These are phyloP conservation scores for Vitis rupestris DNA, from an alignment of 164 flowering plant species.

Conservation along the genomic window DNA sequence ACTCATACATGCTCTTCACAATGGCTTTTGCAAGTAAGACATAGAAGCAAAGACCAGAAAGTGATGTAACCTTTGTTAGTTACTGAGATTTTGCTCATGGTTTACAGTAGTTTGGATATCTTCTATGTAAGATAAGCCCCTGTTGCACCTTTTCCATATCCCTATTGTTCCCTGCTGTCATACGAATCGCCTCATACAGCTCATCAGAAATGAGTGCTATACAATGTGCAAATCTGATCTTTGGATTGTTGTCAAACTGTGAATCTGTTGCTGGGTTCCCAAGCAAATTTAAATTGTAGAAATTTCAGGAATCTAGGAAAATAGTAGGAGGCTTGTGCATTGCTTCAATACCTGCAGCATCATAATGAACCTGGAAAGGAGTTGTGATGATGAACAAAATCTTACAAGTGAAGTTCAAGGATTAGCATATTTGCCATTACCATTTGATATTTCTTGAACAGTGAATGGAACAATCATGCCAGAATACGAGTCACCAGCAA, in stretches of 20 bases:
- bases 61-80: too few species aligned
- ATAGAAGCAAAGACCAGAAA: too few species aligned
- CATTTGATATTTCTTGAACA: slow-evolving; percentile 15
- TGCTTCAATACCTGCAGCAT: slow-evolving; percentile 22
- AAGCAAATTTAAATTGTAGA: background rate
- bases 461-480: slow-evolving; percentile 20
- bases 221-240: slow-evolving; percentile 11
- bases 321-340: slow-evolving; percentile 5
- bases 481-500: slow-evolving; percentile 22
- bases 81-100: slow-evolving; percentile 12
- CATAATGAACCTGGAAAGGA: background rate
- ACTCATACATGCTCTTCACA: too few species aligned
- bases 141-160: slow-evolving; percentile 26
- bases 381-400: background rate
- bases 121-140: slow-evolving; percentile 7
- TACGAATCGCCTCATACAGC: slow-evolving; percentile 17
- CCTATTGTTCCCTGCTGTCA: slow-evolving; percentile 11
- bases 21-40: too few species aligned
- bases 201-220: slow-evolving; percentile 19
- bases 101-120: slow-evolving; percentile 10
- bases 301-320: background rate
- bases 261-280: slow-evolving; percentile 20
- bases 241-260: slow-evolving; percentile 5
- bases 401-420: background rate
- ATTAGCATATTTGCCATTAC: slow-evolving; percentile 1